phyloP scores from a whole-genome alignment of 352 stramenopile species.

The Phytophthora megakarya region DNA sequence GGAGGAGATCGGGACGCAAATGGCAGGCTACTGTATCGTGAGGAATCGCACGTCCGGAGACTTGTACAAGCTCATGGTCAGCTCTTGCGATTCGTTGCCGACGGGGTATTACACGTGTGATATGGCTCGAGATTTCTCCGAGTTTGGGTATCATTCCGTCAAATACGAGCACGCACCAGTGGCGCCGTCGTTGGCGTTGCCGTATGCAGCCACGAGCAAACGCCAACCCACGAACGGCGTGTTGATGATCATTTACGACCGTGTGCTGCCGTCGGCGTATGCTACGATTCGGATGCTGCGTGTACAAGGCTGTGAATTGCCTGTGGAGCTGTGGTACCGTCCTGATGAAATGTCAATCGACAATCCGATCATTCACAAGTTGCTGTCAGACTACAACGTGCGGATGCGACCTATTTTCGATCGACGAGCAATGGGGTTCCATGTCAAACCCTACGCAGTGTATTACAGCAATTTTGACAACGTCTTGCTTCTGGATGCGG shows the following conservation, averaged over 20 bases:
- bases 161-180: constrained; percentile 74
- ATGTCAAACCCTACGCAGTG: constrained; percentile 85
- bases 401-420: constrained; percentile 85
- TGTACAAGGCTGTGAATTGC: constrained; percentile 74
- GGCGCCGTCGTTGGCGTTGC: constrained; percentile 69
- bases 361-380: constrained; percentile 74
- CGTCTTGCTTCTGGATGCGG: constrained; percentile 78
- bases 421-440: constrained; percentile 69
- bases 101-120: constrained; percentile 80
- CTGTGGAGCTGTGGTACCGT: constrained; percentile 86
- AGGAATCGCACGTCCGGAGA: constrained; percentile 83
- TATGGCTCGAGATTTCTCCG: constrained; percentile 84
- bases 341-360: constrained; percentile 87
- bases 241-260: constrained; percentile 88
- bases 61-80: constrained; percentile 85
- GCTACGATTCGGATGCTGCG: constrained; percentile 80
- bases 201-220: constrained; percentile 46
- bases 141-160: constrained; percentile 73
- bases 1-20: constrained; percentile 68
- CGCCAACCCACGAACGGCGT: constrained; percentile 71
- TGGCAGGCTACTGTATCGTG: constrained; percentile 86
- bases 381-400: constrained; percentile 75
- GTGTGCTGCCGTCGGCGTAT: constrained; percentile 76
- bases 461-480: constrained; percentile 90
- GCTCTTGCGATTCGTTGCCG: constrained; percentile 67